Evolutionary conservation across 768 basidiomycete species (phyloP), one percentile per base, ranked within the genome.

Genomic region (Macrolepiota fuliginosa): DNA sequence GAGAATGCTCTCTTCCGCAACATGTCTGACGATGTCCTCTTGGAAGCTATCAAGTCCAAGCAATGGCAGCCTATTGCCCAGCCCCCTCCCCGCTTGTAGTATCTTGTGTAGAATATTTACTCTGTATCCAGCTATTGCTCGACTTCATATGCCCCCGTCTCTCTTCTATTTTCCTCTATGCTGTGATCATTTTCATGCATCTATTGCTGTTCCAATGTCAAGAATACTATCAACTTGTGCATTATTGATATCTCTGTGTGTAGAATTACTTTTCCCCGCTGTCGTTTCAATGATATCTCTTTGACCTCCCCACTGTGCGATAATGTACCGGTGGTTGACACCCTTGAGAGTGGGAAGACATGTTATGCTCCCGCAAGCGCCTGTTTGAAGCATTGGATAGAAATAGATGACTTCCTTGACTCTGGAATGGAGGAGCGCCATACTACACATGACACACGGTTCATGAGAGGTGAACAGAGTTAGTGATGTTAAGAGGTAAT

Each of bases 361-460:
- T 12, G 84, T 81, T 12, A 80, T 70, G 32, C 92, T 84, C 12
- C 95, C 93, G 63, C 93, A 94, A 0, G 96, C 96, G 27, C 97
- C 96, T 0, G 93, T 95, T 56, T 80, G 76, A 0, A 79, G 74
- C 86, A 91, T 92, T 0, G 89, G 83, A 25, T 84, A 70, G 36
- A 98, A 70, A 69, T 88, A 87, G 70, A 92, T 82, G 5, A 98
- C 83, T 63, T 94, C 88, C 67, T 90, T 89, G 59, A 98, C 93
- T n/a, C 97, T 85, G 1, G 92, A 95, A 73, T 99, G 97, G 5
- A 97, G 77, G 22, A 98, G 76, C 1, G 95, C 93, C 97, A 99
- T 99, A 67, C 88, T 86, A 72, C 97, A 99, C 93, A 98, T 94
- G 60, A 99, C 83, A 67, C 97, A 99, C 0, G 97, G 97, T 67